Base-by-base conservation (phyloP, 306 rosid genomes). In the Inga leiocalycina region DNA sequence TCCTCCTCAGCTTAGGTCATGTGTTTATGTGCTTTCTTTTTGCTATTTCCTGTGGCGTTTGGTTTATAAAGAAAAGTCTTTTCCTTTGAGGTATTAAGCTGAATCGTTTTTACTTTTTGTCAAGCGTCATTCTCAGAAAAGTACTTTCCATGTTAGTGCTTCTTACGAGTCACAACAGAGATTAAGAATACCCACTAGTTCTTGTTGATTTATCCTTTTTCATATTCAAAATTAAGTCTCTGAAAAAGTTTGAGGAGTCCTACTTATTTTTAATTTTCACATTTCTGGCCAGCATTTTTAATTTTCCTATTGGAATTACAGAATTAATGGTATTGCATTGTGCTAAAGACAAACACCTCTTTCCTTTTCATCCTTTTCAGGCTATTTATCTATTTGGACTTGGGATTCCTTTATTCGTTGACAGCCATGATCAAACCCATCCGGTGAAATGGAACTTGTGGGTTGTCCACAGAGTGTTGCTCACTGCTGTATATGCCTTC, bases 361-460 rank as follows among this genome's bases (percentile, higher is more conserved):
- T 80, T 84, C 78, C 81, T 77, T 81, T 82, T 79, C 89, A 92
- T 84, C 78, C 80, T 77, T 81, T 82, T 79, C 89, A 95, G 98
- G 96, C 92, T 44, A 87, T 92, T 20, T 95, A 95, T 89, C 41
- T 95, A 48, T 93, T 95, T 82, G 96, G 89, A 67, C 88, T 93
- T 69, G 95, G 92, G 80, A 91, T 95, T 85, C 95, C 98, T 1
- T 78, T 95, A 17, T 95, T 92, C 86, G 75, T 92, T n/a, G 92
- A 92, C 86, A 86, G 73, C 5, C 45, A 77, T 73, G 87, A 88
- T 35, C 48, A 59, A 65, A 67, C 88, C 22, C 92, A 89, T 80
- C 89, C 30, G 24, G 68, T 78, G 65, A 93, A 95, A 86, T 95
- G 98, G 98, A 83, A 88, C 90, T 84, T 95, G 90, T 95, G 95